phyloP scores from a whole-genome alignment of 2,329 filamentous ascomycete genomes.

The Penicillium sp. region DNA sequence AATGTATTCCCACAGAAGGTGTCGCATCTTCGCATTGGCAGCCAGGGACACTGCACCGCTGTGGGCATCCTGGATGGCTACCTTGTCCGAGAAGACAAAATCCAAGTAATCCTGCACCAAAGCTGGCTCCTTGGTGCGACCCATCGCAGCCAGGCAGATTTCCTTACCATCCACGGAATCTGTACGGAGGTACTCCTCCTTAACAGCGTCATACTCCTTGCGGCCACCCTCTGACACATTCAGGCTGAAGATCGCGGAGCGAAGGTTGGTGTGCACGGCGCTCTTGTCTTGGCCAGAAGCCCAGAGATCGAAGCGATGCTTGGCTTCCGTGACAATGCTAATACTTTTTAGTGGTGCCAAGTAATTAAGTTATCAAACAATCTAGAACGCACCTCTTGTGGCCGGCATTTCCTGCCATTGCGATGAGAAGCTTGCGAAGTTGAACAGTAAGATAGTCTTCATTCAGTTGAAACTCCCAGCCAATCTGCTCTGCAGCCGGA shows the following conservation, averaged over 20 bases:
- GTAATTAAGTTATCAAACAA: not conserved
- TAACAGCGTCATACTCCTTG: slow-evolving; percentile 69
- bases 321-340: slow-evolving; percentile 69
- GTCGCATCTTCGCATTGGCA: slow-evolving; percentile 69
- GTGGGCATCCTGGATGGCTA: slow-evolving; percentile 84
- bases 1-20: slow-evolving; percentile 78
- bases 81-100: slow-evolving; percentile 78
- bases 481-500: slow-evolving; percentile 72
- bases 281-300: slow-evolving; percentile 61
- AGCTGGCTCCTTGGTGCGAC: slow-evolving; percentile 66
- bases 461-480: slow-evolving; percentile 75
- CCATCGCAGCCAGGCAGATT: slow-evolving; percentile 73
- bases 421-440: slow-evolving; percentile 76
- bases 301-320: slow-evolving; percentile 78
- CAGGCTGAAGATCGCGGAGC: slow-evolving; percentile 75
- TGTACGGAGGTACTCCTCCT: slow-evolving; percentile 79
- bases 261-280: slow-evolving; percentile 77
- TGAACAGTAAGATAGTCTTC: slow-evolving; percentile 82
- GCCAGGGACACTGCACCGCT: slow-evolving; percentile 71
- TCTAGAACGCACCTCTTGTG: slow-evolving; percentile 64
- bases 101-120: slow-evolving; percentile 67
- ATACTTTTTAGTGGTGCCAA: not conserved
- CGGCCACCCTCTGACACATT: slow-evolving; percentile 70
- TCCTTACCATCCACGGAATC: slow-evolving; percentile 89
- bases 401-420: slow-evolving; percentile 70